phyloP scores from a whole-genome alignment of 139 green algal species.

The Coelastrella sp. region DNA sequence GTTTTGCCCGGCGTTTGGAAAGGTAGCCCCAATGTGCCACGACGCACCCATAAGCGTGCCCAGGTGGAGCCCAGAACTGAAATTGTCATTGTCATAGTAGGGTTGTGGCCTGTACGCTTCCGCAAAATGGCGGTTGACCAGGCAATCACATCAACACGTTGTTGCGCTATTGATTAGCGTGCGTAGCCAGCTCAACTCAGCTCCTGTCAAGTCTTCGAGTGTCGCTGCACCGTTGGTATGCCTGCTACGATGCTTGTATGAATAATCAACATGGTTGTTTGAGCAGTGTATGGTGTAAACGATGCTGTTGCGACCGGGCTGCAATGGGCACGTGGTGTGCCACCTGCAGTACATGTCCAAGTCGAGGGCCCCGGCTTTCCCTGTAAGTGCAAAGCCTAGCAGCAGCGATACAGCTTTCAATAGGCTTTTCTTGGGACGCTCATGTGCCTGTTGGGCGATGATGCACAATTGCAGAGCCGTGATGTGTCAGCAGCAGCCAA shows the following conservation, averaged over 20 bases:
- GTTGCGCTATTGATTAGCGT: too few species aligned
- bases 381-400: background rate
- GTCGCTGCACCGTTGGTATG: too few species aligned
- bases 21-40: background rate
- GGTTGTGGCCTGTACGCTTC: background rate
- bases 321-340: background rate
- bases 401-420: too few species aligned
- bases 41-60: too few species aligned
- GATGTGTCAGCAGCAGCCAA: slow-evolving; percentile 24
- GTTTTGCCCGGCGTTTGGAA: background rate
- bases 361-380: background rate
- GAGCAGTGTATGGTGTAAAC: background rate
- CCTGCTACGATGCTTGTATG: too few species aligned
- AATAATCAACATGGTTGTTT: too few species aligned
- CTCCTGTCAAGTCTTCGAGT: too few species aligned
- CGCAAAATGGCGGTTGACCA: too few species aligned
- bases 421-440: background rate
- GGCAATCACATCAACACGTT: too few species aligned
- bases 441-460: background rate
- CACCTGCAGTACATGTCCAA: background rate
- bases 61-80: background rate
- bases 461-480: background rate
- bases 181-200: too few species aligned
- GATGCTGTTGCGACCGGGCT: background rate
- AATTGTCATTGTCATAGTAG: background rate